Base-by-base conservation (phyloP, 2,329 filamentous ascomycete genomes). In the Fusarium sp. region DNA sequence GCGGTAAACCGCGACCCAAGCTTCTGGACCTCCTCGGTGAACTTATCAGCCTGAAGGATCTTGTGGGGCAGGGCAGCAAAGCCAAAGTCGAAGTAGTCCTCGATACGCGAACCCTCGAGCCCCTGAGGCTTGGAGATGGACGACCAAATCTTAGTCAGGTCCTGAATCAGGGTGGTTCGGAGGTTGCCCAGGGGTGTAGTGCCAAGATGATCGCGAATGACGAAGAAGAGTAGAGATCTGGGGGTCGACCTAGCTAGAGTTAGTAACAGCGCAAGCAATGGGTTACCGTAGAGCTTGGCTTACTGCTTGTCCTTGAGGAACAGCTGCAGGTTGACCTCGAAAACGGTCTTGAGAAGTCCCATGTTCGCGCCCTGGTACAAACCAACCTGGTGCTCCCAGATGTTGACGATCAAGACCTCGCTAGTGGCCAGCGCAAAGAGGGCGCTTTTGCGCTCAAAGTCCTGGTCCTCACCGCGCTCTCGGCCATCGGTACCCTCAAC, bases 311-410 rank as follows among this genome's bases (percentile, higher is more conserved):
- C 95, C 86, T 98, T 98, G 77, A 98, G 87, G 84, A 99, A 99
- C 35, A 99, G 87, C 84, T 98, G 96, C 81, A 99, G 83, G 81
- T 99, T 99, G 83, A 99, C 96, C 85, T 99, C 96, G 78, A 99
- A 99, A 8, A 99, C 96, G 1, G 97, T 99, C 89, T 99, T 99
- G 79, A 99, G 87, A 79, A 99, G 85, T 14, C 96, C 96, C 96
- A 99, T 99, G 83, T 99, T 99, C 78, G 96, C 96, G 65, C 96
- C 96, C 85, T 99, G 96, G 82, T 99, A 99, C 82, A 99, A 84
- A 54, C 96, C 96, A 71, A 99, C 96, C 84, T 99, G 96, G 83
- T 98, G 96, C 84, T 99, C 96, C 96, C 96, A 99, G 76, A 99
- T 97, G 82, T 99, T 99, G 83, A 99, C 93, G 80, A 99, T 97